A percentile compares a stretch with the other conserved stretches of the same genome.
These are phyloP conservation scores for Russula earlei DNA, from an alignment of 768 basidiomycete species.

Conservation along the genomic window DNA sequence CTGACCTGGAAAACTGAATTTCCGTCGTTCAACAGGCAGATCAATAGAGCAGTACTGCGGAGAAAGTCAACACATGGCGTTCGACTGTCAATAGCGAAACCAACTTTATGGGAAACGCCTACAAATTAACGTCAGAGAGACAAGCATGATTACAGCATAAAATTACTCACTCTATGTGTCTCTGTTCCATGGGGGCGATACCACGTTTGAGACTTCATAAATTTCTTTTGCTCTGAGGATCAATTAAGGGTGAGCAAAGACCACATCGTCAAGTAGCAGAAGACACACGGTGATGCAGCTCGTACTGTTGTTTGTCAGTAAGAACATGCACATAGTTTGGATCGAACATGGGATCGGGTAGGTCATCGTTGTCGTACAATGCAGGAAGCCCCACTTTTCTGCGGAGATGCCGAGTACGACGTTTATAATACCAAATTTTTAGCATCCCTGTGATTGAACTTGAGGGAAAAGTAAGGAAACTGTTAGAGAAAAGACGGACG, in stretches of 20 bases:
- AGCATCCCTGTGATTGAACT: conserved; percentile 42
- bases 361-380: conserved; percentile 64
- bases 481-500: conserved; percentile 31
- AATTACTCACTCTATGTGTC: conserved; percentile 52
- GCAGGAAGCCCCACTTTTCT: conserved; percentile 53
- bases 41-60: conserved; percentile 56
- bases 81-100: conserved; percentile 14
- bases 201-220: conserved; percentile 70
- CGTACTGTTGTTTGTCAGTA: conserved; percentile 52
- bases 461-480: not conserved
- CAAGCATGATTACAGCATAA: conserved; percentile 1
- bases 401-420: conserved; percentile 48
- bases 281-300: conserved; percentile 53
- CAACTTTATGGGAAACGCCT: conserved; percentile 67
- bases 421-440: conserved; percentile 69
- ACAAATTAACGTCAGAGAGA: conserved; percentile 27
- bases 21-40: conserved; percentile 61
- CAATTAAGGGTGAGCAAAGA: conserved; percentile 4
- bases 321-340: conserved; percentile 64
- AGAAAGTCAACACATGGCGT: not conserved
- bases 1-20: conserved; percentile 74
- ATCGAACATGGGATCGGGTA: conserved; percentile 70
- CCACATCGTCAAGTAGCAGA: not conserved
- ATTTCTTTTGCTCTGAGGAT: conserved; percentile 54
- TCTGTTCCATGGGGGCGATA: conserved; percentile 79